phyloP scores from a whole-genome alignment of 2,329 filamentous ascomycete species.

The Phialophora chinensis region DNA sequence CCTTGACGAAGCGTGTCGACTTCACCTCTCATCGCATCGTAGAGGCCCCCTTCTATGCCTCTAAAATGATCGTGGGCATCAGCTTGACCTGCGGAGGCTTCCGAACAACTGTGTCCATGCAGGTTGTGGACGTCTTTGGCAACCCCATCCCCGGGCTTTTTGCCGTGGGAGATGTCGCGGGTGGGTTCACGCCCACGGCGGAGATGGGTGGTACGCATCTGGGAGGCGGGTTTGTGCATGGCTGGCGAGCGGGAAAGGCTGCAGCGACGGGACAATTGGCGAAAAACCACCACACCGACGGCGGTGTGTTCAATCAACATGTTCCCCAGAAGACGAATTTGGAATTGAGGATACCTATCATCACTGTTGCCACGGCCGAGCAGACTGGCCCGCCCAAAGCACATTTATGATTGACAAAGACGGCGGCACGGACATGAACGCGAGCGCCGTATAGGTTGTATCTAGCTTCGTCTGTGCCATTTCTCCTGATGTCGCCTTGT shows the following conservation, averaged over 20 bases:
- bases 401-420: not conserved
- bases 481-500: slow-evolving; percentile 1
- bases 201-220: slow-evolving; percentile 23
- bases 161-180: slow-evolving; percentile 19
- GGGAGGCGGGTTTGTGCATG: slow-evolving; percentile 17
- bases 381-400: slow-evolving; percentile 8
- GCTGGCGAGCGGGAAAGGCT: slow-evolving; percentile 17
- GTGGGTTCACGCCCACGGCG: slow-evolving; percentile 16
- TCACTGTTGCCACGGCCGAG: slow-evolving; percentile 13
- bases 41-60: slow-evolving; percentile 15
- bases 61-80: slow-evolving; percentile 9
- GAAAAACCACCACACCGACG: slow-evolving; percentile 1
- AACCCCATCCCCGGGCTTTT: slow-evolving; percentile 21
- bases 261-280: slow-evolving; percentile 7
- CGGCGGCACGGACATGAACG: not conserved
- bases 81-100: slow-evolving; percentile 21
- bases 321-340: slow-evolving; percentile 8
- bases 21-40: slow-evolving; percentile 4
- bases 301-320: slow-evolving; percentile 2
- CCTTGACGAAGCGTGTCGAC: slow-evolving; percentile 20
- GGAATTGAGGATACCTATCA: slow-evolving; percentile 6
- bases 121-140: slow-evolving; percentile 21
- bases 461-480: not conserved
- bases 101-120: slow-evolving; percentile 15
- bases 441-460: not conserved